Percentiles rank a stretch among this genome's conserved stretches.
Evolutionary conservation across 768 basidiomycete genomes (phyloP).

Genomic region (Daedaleopsis nitida): DNA sequence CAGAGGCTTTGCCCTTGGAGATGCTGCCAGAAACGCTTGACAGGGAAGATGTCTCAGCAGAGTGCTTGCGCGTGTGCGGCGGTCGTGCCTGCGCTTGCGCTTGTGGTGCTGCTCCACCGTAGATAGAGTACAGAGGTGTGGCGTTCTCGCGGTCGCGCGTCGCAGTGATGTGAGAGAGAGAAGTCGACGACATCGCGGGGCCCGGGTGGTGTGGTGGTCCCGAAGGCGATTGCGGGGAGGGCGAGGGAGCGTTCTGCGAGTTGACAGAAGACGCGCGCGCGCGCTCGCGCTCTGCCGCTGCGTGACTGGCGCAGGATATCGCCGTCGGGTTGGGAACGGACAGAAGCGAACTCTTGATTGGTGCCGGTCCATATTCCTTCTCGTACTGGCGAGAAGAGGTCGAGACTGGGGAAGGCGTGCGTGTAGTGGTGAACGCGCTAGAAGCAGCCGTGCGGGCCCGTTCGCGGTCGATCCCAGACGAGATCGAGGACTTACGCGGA

Average conservation of each 20-base stretch:
- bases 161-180: constrained; percentile 9
- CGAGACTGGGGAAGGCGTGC: constrained; percentile 23
- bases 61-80: constrained; percentile 7
- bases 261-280: constrained; percentile 23
- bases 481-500: constrained; percentile 11
- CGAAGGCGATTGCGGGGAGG: constrained; percentile 4
- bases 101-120: constrained; percentile 1
- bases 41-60: neutral
- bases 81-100: constrained; percentile 17
- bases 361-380: constrained; percentile 4
- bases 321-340: constrained; percentile 2
- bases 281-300: constrained; percentile 20
- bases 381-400: constrained; percentile 12
- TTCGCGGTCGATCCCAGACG: constrained; percentile 1
- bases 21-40: constrained; percentile 5
- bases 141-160: constrained; percentile 20
- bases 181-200: neutral
- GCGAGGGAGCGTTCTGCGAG: constrained; percentile 3
- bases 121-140: constrained; percentile 9
- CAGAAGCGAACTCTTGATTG: constrained; percentile 15
- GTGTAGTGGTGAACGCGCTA: constrained; percentile 15
- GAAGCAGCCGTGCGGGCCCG: constrained; percentile 8
- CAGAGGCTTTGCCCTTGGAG: constrained; percentile 13
- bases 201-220: neutral
- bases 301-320: constrained; percentile 19